Percentiles rank a stretch among this genome's conserved stretches.
Evolutionary conservation across 306 rosid species (phyloP).

Genomic region (Cicer pinnatifidum): DNA sequence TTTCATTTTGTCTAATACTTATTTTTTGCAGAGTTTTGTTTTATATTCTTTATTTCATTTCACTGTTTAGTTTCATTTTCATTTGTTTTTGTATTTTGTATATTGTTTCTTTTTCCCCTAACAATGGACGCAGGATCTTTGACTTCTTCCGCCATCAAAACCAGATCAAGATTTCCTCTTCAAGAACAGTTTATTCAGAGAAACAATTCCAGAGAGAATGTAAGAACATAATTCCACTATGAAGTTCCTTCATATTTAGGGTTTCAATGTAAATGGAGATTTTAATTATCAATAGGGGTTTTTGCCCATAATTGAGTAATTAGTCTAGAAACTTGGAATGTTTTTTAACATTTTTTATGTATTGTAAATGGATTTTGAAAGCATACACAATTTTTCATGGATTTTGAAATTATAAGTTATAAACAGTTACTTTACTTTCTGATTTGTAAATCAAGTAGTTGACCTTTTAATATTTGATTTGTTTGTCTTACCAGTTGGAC

Average conservation of each 20-base stretch:
- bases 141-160: conserved; percentile 45
- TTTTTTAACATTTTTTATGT: background rate
- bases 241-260: background rate
- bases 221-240: conserved; percentile 2
- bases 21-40: conserved; percentile 35
- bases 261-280: background rate
- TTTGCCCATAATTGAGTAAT: background rate
- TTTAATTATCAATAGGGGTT: background rate
- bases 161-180: conserved; percentile 48
- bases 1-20: conserved; percentile 3
- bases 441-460: background rate
- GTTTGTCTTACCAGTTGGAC: conserved; percentile 54
- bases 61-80: background rate
- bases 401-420: background rate
- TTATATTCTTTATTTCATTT: background rate
- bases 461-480: background rate
- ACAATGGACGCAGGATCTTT: conserved; percentile 59
- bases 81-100: background rate
- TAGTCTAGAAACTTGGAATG: background rate
- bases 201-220: conserved; percentile 53
- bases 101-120: background rate
- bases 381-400: background rate
- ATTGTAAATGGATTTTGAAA: background rate
- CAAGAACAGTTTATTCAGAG: conserved; percentile 51
- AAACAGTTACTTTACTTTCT: background rate